Percentiles rank a stretch among this genome's conserved stretches.
phyloP scores from a whole-genome alignment of 768 basidiomycete species.

The Suillus ampliporus region DNA sequence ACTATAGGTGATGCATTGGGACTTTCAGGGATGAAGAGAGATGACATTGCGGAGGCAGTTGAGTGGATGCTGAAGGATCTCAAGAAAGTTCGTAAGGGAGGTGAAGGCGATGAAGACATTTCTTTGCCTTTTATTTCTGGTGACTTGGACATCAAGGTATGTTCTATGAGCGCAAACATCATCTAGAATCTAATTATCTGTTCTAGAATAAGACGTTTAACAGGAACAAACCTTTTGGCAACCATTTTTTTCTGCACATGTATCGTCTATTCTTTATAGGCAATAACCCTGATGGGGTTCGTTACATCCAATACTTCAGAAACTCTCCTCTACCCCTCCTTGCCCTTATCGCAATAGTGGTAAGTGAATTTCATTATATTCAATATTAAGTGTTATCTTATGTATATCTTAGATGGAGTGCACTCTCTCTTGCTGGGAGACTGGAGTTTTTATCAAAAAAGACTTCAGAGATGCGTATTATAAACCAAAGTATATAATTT shows the following conservation, averaged over 20 bases:
- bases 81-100: neutral
- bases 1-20: neutral
- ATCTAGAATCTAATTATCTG: neutral
- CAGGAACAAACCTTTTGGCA: neutral
- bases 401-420: neutral
- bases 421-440: neutral
- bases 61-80: neutral
- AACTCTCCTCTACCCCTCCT: neutral
- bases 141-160: neutral
- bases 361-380: neutral
- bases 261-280: neutral
- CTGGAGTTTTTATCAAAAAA: neutral
- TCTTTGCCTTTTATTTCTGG: neutral
- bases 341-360: neutral
- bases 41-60: neutral
- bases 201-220: neutral
- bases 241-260: neutral
- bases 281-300: neutral
- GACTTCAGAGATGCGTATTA: neutral
- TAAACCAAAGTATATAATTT: neutral
- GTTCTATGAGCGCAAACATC: neutral
- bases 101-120: neutral
- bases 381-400: neutral
- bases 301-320: neutral
- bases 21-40: neutral